These are phyloP conservation scores for Xylaria sp. DNA, from an alignment of 495 filamentous ascomycete genomes.

Conservation along the genomic window DNA sequence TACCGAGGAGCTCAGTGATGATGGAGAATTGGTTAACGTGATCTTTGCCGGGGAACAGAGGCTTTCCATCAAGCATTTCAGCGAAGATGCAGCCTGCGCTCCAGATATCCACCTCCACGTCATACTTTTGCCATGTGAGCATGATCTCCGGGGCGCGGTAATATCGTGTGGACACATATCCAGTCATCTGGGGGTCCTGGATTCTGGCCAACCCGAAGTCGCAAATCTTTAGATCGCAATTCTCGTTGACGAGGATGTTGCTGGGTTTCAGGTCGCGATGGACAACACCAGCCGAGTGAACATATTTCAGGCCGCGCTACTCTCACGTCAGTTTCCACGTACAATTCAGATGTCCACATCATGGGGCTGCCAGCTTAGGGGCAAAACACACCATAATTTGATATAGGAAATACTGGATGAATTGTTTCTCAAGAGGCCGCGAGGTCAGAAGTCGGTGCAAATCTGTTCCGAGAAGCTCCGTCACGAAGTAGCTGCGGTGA, in stretches of 20 bases:
- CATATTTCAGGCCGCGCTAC: conserved; percentile 97
- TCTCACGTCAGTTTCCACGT: conserved; percentile 42
- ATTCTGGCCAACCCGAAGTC: conserved; percentile 97
- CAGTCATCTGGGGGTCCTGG: conserved; percentile 99
- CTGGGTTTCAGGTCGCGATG: conserved; percentile 97
- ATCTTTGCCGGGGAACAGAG: conserved; percentile 97
- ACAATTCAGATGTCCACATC: conserved; percentile 5
- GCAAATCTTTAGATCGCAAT: conserved; percentile 99
- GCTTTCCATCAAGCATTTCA: conserved; percentile 99
- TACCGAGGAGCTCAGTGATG: conserved; percentile 96
- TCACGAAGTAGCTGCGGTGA: conserved; percentile 85
- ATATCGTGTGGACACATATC: conserved; percentile 98
- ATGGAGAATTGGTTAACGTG: conserved; percentile 99
- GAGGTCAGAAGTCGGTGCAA: conserved; percentile 95
- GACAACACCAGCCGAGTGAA: conserved; percentile 97
- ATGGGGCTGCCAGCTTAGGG: neutral
- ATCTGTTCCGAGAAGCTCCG: conserved; percentile 95
- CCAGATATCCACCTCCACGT: conserved; percentile 99
- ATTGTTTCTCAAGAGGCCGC: conserved; percentile 95
- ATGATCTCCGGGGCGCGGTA: conserved; percentile 99
- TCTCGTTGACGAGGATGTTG: conserved; percentile 99
- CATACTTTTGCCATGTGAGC: conserved; percentile 99
- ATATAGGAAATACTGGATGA: conserved; percentile 99
- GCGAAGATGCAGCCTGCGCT: conserved; percentile 99
- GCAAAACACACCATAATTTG: conserved; percentile 81